A percentile compares a stretch with the other conserved stretches of the same genome.
Conservation (phyloP, 2,329 filamentous ascomycete genomes). For the Apiospora phragmitis region DNA sequence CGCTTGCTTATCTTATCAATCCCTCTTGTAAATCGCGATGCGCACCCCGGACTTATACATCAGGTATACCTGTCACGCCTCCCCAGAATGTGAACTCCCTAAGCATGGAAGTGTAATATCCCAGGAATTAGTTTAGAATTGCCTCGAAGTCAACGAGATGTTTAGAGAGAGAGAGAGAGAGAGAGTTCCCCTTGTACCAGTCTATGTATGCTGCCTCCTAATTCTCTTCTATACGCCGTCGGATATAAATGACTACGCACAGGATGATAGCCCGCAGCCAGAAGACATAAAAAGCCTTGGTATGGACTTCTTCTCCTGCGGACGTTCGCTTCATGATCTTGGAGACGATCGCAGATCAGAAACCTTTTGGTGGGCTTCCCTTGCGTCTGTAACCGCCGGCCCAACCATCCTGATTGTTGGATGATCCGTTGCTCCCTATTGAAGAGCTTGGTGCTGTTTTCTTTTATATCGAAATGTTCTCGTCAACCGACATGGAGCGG, state of each 20-base stretch:
- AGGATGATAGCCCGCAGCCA: neutral
- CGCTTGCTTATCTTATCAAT: neutral
- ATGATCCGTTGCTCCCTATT: too few species aligned
- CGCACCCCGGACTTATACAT: neutral
- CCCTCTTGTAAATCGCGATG: neutral
- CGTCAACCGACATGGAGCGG: constrained; percentile 26
- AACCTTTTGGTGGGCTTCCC: constrained; percentile 32
- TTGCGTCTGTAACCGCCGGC: constrained; percentile 32
- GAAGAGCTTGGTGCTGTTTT: neutral
- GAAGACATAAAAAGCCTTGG: neutral
- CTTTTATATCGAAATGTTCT: neutral
- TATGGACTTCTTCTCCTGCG: neutral
- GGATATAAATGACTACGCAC: neutral
- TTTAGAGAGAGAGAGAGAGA: neutral
- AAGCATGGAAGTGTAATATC: too few species aligned
- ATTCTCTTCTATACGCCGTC: neutral
- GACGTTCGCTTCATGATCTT: constrained; percentile 37
- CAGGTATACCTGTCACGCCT: too few species aligned
- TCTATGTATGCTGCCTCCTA: neutral
- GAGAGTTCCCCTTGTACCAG: neutral
- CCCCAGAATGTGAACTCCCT: too few species aligned
- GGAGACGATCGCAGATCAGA: constrained; percentile 26
- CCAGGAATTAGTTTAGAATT: too few species aligned
- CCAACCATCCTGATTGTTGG: neutral
- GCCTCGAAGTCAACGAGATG: too few species aligned